Conservation (phyloP, 1,139 yeast species). For the Hemisphaericaspora lyxosophila region DNA sequence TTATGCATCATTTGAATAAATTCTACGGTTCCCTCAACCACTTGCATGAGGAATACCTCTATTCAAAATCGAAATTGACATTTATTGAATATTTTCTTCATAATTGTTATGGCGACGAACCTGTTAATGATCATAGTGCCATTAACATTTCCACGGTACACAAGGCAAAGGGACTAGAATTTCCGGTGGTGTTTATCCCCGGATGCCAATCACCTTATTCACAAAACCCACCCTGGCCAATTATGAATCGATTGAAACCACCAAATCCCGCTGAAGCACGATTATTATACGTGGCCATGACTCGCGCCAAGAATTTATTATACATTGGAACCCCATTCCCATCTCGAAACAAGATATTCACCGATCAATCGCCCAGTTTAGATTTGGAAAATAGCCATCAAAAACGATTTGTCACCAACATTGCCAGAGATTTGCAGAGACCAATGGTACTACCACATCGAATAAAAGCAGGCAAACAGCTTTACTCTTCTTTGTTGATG, state of each 20-base stretch:
- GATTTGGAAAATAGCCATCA: not conserved
- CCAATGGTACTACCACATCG: constrained; percentile 1
- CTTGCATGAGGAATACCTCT: constrained; percentile 20
- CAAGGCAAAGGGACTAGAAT: constrained; percentile 70
- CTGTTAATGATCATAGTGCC: constrained; percentile 25
- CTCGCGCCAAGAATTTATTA: constrained; percentile 58
- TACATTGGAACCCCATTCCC: constrained; percentile 29
- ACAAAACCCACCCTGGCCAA: constrained; percentile 6
- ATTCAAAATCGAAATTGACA: constrained; percentile 6
- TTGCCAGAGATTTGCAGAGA: constrained; percentile 11
- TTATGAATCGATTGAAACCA: constrained; percentile 6
- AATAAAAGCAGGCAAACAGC: not conserved
- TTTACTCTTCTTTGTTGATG: not conserved
- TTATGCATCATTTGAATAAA: constrained; percentile 21
- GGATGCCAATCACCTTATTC: constrained; percentile 25
- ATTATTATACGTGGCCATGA: constrained; percentile 61
- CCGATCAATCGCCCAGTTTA: not conserved
- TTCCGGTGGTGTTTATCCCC: constrained; percentile 62
- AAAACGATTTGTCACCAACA: constrained; percentile 2
- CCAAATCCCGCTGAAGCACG: constrained; percentile 24
- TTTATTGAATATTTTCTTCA: constrained; percentile 42
- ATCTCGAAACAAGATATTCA: not conserved
- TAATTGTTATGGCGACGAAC: constrained; percentile 46
- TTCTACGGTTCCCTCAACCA: constrained; percentile 28
- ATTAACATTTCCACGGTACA: constrained; percentile 65